A percentile compares a stretch with the other conserved stretches of the same genome.
Conservation (phyloP, 2,329 filamentous ascomycete species). For the Diplodia corticola region DNA sequence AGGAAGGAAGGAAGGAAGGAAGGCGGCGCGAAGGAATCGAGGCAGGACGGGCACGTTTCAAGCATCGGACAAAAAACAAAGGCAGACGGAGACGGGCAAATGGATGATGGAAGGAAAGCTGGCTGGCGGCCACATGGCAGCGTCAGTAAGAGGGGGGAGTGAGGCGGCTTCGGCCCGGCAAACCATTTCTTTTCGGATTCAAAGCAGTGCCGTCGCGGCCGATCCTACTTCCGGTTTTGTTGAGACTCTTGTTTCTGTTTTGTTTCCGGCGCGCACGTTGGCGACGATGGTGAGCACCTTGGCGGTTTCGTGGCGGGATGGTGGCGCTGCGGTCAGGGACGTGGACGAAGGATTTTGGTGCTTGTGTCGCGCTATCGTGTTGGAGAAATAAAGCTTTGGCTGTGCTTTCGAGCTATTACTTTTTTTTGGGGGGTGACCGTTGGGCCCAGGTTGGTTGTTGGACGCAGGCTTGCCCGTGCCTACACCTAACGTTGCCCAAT, state of each 20-base stretch:
- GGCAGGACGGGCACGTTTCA: neutral
- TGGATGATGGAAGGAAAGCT: neutral
- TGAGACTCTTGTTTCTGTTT: neutral
- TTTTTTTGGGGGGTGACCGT: neutral
- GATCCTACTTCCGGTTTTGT: neutral
- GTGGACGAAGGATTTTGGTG: neutral
- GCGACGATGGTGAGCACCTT: neutral
- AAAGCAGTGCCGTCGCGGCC: neutral
- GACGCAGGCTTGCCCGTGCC: too few species aligned
- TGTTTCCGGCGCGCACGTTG: neutral
- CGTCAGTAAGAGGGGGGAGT: neutral
- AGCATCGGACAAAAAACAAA: too few species aligned
- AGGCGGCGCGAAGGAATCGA: neutral
- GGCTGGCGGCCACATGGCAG: neutral
- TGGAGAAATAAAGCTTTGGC: neutral
- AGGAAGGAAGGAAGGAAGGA: neutral
- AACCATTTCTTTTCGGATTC: neutral
- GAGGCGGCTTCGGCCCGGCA: neutral
- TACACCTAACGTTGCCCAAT: neutral
- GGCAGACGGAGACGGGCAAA: neutral
- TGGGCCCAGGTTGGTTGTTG: too few species aligned
- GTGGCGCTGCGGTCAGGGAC: neutral
- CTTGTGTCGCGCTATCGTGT: neutral
- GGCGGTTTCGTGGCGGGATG: neutral
- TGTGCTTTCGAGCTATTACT: neutral